Evolutionary conservation across 2,329 filamentous ascomycete genomes (phyloP).

Genomic region (Paracorniculantispora psalliotae): DNA sequence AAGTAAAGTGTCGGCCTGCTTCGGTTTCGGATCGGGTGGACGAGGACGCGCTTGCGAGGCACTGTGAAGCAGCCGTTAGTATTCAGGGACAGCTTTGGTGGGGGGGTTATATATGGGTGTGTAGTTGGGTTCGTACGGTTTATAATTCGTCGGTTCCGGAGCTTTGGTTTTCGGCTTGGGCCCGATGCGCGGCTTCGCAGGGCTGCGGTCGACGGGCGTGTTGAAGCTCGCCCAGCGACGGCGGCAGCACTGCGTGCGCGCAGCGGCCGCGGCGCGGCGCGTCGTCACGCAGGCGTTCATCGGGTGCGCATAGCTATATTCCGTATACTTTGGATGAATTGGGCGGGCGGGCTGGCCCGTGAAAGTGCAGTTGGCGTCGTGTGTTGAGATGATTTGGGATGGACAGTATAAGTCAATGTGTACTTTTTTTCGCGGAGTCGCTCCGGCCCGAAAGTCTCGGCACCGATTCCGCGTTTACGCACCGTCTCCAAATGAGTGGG

Average conservation of each 20-base stretch:
- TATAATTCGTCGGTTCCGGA: constrained; percentile 22
- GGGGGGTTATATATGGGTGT: background rate
- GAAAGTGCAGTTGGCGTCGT: background rate
- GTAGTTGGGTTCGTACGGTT: constrained; percentile 26
- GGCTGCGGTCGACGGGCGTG: background rate
- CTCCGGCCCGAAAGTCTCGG: constrained; percentile 7
- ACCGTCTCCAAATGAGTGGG: background rate
- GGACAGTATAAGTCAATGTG: no score
- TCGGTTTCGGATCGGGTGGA: constrained; percentile 4
- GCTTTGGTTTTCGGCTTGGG: constrained; percentile 20
- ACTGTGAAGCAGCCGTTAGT: background rate
- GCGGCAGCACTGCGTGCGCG: constrained; percentile 22
- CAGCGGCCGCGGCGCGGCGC: constrained; percentile 23
- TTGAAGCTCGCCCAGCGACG: constrained; percentile 26
- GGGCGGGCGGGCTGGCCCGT: background rate
- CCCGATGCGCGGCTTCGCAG: constrained; percentile 18
- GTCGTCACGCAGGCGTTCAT: constrained; percentile 27
- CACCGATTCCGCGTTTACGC: background rate
- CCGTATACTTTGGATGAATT: background rate
- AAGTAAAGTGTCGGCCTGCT: constrained; percentile 29
- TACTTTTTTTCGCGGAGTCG: constrained; percentile 12
- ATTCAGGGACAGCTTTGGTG: background rate
- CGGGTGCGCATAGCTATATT: constrained; percentile 13
- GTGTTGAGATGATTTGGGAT: background rate
- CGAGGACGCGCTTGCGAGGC: background rate